Evolutionary conservation across 306 rosid genomes (phyloP).

Genomic region (Cyclanthera cordifolia): DNA sequence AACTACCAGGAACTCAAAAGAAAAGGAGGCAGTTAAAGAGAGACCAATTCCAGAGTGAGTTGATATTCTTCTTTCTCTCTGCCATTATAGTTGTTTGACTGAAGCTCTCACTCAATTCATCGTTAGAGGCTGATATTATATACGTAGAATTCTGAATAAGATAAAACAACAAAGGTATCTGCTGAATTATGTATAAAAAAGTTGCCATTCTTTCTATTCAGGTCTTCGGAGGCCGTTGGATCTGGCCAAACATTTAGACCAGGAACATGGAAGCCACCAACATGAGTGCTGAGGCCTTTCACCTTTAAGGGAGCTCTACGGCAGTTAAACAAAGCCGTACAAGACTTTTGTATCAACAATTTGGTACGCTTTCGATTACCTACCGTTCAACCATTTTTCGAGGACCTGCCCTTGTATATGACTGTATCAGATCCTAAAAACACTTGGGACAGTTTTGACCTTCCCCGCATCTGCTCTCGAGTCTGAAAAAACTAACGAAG

Average conservation of each 20-base stretch:
- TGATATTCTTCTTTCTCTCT: background rate
- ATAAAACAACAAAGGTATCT: no score
- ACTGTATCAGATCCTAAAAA: background rate
- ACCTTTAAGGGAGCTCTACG: background rate
- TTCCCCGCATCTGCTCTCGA: background rate
- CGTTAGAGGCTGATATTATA: background rate
- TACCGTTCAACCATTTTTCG: background rate
- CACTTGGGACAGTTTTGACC: background rate
- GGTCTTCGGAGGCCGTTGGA: constrained; percentile 72
- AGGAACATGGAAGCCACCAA: constrained; percentile 97
- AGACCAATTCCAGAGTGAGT: constrained; percentile 17
- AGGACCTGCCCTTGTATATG: background rate
- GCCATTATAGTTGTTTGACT: background rate
- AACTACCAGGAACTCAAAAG: constrained; percentile 39
- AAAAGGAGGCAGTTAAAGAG: constrained; percentile 25
- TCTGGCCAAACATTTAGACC: constrained; percentile 57
- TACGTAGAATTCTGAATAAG: background rate
- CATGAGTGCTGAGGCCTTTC: constrained; percentile 23
- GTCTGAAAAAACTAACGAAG: background rate
- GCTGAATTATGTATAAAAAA: background rate
- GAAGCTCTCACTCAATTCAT: background rate
- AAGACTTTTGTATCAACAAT: background rate
- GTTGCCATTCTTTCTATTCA: constrained; percentile 20
- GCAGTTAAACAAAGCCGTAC: background rate
- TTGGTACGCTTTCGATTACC: background rate